Base-by-base conservation (phyloP, 208 protist genomes). In the Trypanosoma melophagium region DNA sequence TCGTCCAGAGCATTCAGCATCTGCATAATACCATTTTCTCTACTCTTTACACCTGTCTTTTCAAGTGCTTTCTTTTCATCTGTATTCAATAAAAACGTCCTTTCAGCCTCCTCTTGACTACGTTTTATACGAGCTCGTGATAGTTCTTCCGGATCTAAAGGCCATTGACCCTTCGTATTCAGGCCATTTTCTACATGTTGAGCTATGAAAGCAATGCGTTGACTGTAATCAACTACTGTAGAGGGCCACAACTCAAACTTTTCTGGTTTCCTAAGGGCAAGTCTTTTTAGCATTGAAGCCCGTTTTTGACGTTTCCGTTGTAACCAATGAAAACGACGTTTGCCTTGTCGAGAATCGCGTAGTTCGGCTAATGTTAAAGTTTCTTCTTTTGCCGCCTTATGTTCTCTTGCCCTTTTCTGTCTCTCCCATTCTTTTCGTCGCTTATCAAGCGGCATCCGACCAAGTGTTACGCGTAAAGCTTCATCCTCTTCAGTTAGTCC, bases 401-500 rank as follows among this genome's bases (percentile, higher is more conserved):
- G 92, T 70, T 89, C 80, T 66, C 85, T 92, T 19, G 87, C 85
- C 19, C 61, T 66, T 61, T 94, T 94, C 13, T 91, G 52, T 19
- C 87, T 78, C 12, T 85, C 64, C 89, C 91, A 96, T 69, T 94
- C 87, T 16, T 66, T 63, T 24, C 80, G 59, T n/a, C 91, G 69
- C 16, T 73, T 68, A 66, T 92, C 87, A 24, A 80, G 76, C 12
- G 91, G 86, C 41, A 95, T 65, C 10, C 84, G 81, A 10, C 79
- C 85, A 16, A 96, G 79, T 0, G 83, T 85, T 16, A 93, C 79
- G 16, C 91, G 83, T 42, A 94, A 70, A 24, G 81, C 83, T 59
- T 96, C 91, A 60, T 96, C 91, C 22, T 95, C 79, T 66, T 96
- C 91, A 7, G 91, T 95, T 16, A 96, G 69, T 7, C 91, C 91